Evolutionary conservation across 495 filamentous ascomycete species (phyloP), one percentile per base, ranked within the genome.

Genomic region (Penicillium canescens): DNA sequence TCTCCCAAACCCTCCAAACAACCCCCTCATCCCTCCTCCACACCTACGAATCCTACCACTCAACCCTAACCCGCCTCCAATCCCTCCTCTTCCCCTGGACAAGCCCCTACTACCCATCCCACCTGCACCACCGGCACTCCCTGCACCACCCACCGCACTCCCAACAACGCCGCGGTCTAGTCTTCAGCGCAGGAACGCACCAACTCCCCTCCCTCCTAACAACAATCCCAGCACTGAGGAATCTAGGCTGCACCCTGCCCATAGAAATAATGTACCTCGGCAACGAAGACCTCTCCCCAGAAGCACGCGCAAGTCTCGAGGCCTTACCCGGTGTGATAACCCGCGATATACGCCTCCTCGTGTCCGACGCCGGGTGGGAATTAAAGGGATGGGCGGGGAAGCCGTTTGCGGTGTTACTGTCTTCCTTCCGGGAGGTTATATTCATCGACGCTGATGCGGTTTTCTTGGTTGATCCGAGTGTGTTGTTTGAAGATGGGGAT

Each of bases 371-470:
- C 7, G 61, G 58, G 7, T 68, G 65, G 65, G 48, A 42, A 13
- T 36, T 68, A 20, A 35, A 34, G 5, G 65, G 65, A 1, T 68
- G 63, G 55, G 67, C 63, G 0, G 54, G 46, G 18, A 83, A 83
- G 53, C 56, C 66, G 9, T 70, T 79, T 31, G 67, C 78, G 8
- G 71, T 82, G n/a, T 54, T 82, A 2, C 70, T 78, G 39, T 77
- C 73, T 0, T 68, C 65, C 35, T 83, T 81, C 54, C 67, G 75
- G 16, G 62, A 77, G 54, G 65, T 76, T 1, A 72, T 82, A 21
- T 81, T 80, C 56, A 72, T 82, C 46, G 79, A 82, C 57, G 71
- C 74, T 13, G 78, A 81, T 50, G 55, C 61, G 16, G 63, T 79
- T 8, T 76, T 79, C 9, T 49, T 78, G 8, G 55, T 62, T 16